Evolutionary conservation across 2,329 filamentous ascomycete species (phyloP), one percentile per base, ranked within the genome.

Genomic region (Penicillium palitans): DNA sequence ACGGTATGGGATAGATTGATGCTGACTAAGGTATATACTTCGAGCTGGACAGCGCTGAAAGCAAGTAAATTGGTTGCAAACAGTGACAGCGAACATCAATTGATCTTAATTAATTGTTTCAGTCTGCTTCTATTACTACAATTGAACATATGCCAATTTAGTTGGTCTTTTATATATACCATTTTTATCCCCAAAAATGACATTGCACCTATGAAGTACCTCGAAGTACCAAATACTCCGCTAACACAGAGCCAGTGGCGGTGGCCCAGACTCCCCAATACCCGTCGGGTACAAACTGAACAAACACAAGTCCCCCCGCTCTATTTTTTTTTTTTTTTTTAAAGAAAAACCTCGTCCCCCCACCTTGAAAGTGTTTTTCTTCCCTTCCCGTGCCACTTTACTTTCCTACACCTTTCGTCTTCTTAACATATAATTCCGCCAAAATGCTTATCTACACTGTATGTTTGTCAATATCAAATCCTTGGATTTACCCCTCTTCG

Each of bases 361-460:
- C 62, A 69, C 66, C 66, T 70, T 67, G 46, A 66, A 67, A 64
- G 64, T 66, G 64, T 66, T 69, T 70, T 68, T 67, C 55, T 62
- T 63, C 50, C 53, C 51, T 42, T 57, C 59, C 55, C 55, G 33
- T 53, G 55, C 56, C 49, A 59, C 59, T 66, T 62, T 69, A 70
- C 67, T 62, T 63, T 62, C 63, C n/a, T 35, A 48, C 29, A 24
- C 19, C 57, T 61, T 66, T 65, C 61, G 42, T 57, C 58, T 57
- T 52, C 57, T 33, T 27, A n/a, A 45, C 50, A 53, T 46, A 53
- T 53, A 63, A 44, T 62, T 58, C 76, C 78, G 78, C 72, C 84
- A 89, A 79, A 71, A 91, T 91, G 88, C 83, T 90, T 76, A 90
- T 91, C 74, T 90, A 77, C 85, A 87, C 82, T 79, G 88, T 90